Conservation (phyloP, 78 protist genomes). For the Bigelowiella natans region DNA sequence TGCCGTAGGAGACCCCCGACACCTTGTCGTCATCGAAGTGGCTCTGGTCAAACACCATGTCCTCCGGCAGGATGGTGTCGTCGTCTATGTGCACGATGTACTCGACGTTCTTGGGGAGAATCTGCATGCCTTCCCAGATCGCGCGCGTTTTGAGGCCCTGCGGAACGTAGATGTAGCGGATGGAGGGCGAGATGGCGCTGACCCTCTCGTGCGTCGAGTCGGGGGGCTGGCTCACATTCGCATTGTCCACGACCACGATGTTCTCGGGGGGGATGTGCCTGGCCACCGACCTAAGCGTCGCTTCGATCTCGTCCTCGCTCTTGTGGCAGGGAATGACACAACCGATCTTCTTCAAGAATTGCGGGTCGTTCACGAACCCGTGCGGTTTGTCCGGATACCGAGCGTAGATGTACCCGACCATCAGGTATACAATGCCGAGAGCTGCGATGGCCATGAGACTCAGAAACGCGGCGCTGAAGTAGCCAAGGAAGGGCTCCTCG, state of each 20-base stretch:
- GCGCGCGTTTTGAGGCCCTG: conserved; percentile 12
- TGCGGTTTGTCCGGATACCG: background rate
- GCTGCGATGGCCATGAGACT: background rate
- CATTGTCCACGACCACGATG: conserved; percentile 26
- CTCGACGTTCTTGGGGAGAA: background rate
- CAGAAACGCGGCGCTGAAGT: background rate
- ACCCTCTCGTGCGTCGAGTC: conserved; percentile 7
- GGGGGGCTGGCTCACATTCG: background rate
- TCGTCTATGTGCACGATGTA: conserved; percentile 22
- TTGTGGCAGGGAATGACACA: conserved; percentile 7
- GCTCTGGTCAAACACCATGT: conserved; percentile 7
- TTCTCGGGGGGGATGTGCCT: background rate
- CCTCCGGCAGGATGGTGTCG: conserved; percentile 14
- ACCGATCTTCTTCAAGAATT: background rate
- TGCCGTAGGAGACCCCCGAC: background rate
- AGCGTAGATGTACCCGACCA: background rate
- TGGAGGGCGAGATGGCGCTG: background rate
- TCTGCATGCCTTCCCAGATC: background rate
- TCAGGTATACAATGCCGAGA: background rate
- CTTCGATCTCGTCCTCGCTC: conserved; percentile 8
- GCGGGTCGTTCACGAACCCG: background rate
- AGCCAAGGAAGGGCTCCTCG: background rate
- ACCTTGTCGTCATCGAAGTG: background rate
- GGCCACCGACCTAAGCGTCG: background rate
- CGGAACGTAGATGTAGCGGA: background rate